These are phyloP conservation scores for Phytophthora hibernalis DNA, from an alignment of 352 stramenopile species.

Conservation along the genomic window DNA sequence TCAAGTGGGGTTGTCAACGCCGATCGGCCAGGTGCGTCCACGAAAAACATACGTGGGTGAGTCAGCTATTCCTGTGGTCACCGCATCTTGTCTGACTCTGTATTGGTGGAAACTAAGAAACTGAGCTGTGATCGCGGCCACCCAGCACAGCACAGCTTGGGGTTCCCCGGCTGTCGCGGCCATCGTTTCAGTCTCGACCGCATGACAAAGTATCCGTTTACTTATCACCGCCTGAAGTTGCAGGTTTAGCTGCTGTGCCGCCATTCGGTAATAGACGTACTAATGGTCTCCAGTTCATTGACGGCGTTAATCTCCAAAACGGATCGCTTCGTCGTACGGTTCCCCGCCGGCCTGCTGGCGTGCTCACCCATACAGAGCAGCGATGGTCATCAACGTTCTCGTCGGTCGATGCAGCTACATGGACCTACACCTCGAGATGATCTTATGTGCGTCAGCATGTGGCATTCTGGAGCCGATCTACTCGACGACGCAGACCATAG, in stretches of 20 bases:
- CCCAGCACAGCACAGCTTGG: too few relatives aligned
- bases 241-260: neutral
- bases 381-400: constrained; percentile 13
- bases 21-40: too few relatives aligned
- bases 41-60: too few relatives aligned
- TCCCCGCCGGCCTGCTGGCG: neutral
- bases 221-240: too few relatives aligned
- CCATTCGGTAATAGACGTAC: constrained; percentile 1
- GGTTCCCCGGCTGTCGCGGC: too few relatives aligned
- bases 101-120: too few relatives aligned
- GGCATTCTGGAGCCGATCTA: constrained; percentile 12
- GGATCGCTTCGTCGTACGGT: constrained; percentile 15
- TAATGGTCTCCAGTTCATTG: constrained; percentile 6
- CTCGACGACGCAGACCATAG: constrained; percentile 19
- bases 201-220: too few relatives aligned
- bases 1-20: too few relatives aligned
- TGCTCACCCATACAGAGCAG: constrained; percentile 6
- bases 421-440: neutral
- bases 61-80: too few relatives aligned
- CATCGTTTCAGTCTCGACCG: too few relatives aligned
- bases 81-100: too few relatives aligned
- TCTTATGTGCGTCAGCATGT: constrained; percentile 17
- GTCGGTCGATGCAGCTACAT: neutral
- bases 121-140: too few relatives aligned
- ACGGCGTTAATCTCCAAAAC: neutral